Evolutionary conservation across 2,329 filamentous ascomycete genomes (phyloP).

Genomic region (Tolypocladium paradoxum): DNA sequence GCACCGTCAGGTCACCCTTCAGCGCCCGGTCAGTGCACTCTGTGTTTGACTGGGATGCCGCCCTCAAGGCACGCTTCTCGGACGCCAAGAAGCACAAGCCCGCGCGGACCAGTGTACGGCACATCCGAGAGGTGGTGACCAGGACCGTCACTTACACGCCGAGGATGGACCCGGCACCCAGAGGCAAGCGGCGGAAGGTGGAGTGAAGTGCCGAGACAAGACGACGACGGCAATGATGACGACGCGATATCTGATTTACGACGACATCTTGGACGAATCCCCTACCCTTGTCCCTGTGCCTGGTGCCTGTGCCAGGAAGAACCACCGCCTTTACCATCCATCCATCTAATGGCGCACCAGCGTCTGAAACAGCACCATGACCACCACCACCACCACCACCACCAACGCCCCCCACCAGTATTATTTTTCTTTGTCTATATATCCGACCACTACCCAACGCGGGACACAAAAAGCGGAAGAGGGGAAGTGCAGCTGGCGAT

Average conservation of each 20-base stretch:
- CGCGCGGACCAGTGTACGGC: conserved; percentile 50
- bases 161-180: conserved; percentile 77
- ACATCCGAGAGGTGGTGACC: conserved; percentile 86
- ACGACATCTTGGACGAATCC: neutral
- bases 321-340: neutral
- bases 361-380: neutral
- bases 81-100: conserved; percentile 47
- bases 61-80: conserved; percentile 54
- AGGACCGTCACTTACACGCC: conserved; percentile 86
- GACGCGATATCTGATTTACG: neutral
- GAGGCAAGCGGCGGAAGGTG: conserved; percentile 80
- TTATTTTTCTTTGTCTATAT: neutral
- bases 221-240: neutral
- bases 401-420: neutral
- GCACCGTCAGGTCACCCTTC: conserved; percentile 58
- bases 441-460: neutral
- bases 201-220: conserved; percentile 20
- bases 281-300: neutral
- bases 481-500: neutral
- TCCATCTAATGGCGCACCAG: neutral
- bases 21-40: conserved; percentile 55
- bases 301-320: neutral
- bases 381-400: neutral
- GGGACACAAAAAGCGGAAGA: neutral
- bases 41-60: conserved; percentile 69